Percentiles rank a stretch among this genome's conserved stretches.
Evolutionary conservation across 768 basidiomycete genomes (phyloP).

Genomic region (Kwoniella shandongensis): DNA sequence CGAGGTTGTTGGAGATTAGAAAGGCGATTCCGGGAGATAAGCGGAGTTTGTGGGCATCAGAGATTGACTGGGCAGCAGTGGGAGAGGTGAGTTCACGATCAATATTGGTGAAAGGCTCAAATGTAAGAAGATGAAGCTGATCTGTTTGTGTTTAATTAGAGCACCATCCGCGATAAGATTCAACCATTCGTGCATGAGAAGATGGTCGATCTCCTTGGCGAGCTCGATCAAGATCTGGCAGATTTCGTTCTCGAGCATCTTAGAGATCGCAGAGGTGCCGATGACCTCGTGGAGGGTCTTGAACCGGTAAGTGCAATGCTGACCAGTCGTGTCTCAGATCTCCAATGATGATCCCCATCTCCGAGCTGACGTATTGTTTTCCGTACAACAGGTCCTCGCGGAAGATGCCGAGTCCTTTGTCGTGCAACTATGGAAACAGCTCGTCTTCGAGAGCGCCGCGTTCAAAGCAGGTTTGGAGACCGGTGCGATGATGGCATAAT

Average conservation of each 20-base stretch:
- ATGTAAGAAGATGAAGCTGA: slow-evolving; percentile 22
- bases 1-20: slow-evolving; percentile 74
- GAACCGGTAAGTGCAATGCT: slow-evolving; percentile 69
- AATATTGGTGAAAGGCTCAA: not conserved
- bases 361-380: slow-evolving; percentile 3
- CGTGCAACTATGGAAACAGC: slow-evolving; percentile 81
- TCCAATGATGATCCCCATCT: not conserved
- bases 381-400: slow-evolving; percentile 69
- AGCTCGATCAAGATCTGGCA: slow-evolving; percentile 87
- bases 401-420: slow-evolving; percentile 82
- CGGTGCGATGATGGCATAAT: slow-evolving; percentile 70
- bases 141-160: slow-evolving; percentile 55
- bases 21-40: slow-evolving; percentile 72
- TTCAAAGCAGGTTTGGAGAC: slow-evolving; percentile 86
- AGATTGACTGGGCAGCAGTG: slow-evolving; percentile 81
- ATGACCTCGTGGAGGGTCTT: slow-evolving; percentile 81
- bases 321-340: not conserved
- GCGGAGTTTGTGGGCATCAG: slow-evolving; percentile 55
- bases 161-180: slow-evolving; percentile 72
- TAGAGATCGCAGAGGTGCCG: slow-evolving; percentile 82
- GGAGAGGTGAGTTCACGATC: slow-evolving; percentile 65
- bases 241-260: slow-evolving; percentile 92
- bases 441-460: slow-evolving; percentile 93
- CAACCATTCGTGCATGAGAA: slow-evolving; percentile 77
- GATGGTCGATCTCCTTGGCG: slow-evolving; percentile 85